These are phyloP conservation scores for Aspergillus tubingensis DNA, from an alignment of 2,329 filamentous ascomycete species.

Conservation along the genomic window DNA sequence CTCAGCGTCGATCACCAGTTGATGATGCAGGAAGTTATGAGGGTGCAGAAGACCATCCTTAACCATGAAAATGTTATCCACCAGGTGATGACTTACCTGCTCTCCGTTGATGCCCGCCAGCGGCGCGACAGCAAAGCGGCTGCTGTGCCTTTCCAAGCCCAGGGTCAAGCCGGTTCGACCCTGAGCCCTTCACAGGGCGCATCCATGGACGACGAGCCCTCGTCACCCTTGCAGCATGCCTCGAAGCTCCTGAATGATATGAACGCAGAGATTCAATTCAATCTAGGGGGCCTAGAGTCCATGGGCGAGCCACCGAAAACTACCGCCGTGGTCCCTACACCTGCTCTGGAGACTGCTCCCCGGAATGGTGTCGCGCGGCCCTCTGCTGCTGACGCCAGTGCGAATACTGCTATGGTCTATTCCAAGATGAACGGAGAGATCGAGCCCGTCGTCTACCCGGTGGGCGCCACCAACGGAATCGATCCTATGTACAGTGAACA, in stretches of 20 bases:
- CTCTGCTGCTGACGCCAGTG: conserved; percentile 46
- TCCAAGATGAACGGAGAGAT: conserved; percentile 57
- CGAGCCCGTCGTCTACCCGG: conserved; percentile 81
- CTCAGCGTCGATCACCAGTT: conserved; percentile 68
- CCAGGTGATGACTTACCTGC: conserved; percentile 68
- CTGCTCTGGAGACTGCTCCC: conserved; percentile 54
- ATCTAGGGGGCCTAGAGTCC: conserved; percentile 64
- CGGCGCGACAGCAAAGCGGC: conserved; percentile 60
- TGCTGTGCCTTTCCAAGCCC: conserved; percentile 42
- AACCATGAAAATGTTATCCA: conserved; percentile 73
- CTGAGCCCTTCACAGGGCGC: conserved; percentile 50
- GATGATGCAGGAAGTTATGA: conserved; percentile 64
- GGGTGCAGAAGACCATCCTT: conserved; percentile 69
- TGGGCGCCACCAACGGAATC: conserved; percentile 86
- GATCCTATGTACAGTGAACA: conserved; percentile 94
- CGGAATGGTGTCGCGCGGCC: conserved; percentile 47
- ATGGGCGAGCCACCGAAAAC: conserved; percentile 62
- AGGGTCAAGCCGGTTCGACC: conserved; percentile 42
- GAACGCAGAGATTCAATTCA: conserved; percentile 65
- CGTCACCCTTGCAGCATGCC: conserved; percentile 68
- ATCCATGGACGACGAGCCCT: conserved; percentile 61
- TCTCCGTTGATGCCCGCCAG: conserved; percentile 65
- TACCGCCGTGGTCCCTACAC: conserved; percentile 58
- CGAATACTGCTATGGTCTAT: conserved; percentile 55
- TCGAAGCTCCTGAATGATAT: conserved; percentile 66